Evolutionary conservation across 768 basidiomycete genomes (phyloP).

Genomic region (Boletus speciosus): DNA sequence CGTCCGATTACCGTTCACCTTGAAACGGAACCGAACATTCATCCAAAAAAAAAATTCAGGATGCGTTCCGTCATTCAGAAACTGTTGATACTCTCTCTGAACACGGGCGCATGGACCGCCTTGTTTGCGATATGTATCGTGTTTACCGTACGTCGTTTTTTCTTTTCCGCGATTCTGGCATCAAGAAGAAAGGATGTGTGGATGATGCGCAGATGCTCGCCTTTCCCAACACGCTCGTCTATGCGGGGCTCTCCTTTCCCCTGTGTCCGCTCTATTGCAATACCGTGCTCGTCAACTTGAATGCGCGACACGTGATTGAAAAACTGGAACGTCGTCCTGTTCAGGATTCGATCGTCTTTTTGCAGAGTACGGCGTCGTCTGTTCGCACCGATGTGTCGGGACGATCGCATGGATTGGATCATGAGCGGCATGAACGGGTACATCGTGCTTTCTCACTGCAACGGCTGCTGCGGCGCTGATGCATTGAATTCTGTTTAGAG

Average conservation of each 20-base stretch:
- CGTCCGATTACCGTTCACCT: not conserved
- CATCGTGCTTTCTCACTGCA: too few relatives aligned
- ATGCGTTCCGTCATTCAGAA: conserved; percentile 17
- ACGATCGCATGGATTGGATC: not conserved
- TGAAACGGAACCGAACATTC: not conserved
- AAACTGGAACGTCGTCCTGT: conserved; percentile 9
- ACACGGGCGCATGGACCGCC: conserved; percentile 18
- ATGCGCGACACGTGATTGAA: conserved; percentile 21
- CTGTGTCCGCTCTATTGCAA: conserved; percentile 32
- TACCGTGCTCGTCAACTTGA: conserved; percentile 32
- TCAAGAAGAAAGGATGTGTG: not conserved
- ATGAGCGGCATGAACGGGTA: not conserved
- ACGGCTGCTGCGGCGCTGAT: too few relatives aligned
- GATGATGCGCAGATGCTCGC: conserved; percentile 6
- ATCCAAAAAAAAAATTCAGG: not conserved
- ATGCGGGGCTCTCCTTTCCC: conserved; percentile 25
- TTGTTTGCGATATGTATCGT: conserved; percentile 12
- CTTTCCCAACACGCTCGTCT: conserved; percentile 15
- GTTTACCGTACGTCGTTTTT: conserved; percentile 7
- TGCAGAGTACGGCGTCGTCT: not conserved
- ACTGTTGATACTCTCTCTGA: conserved; percentile 14
- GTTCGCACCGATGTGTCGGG: not conserved
- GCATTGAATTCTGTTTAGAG: not conserved
- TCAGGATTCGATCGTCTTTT: conserved; percentile 3
- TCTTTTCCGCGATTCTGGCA: not conserved